Conservation (phyloP, 306 rosid genomes). For the Inga oerstediana region DNA sequence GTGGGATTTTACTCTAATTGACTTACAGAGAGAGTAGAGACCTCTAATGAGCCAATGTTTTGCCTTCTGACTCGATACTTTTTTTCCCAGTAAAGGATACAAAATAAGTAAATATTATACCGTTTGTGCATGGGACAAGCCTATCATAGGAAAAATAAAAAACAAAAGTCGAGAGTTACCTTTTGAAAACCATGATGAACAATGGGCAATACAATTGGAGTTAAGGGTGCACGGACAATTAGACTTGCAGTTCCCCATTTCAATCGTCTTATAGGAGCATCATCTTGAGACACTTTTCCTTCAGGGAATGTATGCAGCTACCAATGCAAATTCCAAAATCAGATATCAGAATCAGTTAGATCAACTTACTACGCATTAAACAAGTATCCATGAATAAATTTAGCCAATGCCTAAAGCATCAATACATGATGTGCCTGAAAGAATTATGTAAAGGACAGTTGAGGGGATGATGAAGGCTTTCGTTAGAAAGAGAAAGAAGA, state of each 20-base stretch:
- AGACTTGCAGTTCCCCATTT: constrained; percentile 99
- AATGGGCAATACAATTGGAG: constrained; percentile 88
- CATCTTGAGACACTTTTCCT: constrained; percentile 86
- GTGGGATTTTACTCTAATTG: not conserved
- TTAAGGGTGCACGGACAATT: constrained; percentile 77
- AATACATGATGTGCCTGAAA: not conserved
- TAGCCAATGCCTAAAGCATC: not conserved
- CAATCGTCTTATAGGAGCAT: constrained; percentile 72
- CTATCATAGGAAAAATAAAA: constrained; percentile 1
- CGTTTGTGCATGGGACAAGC: not conserved
- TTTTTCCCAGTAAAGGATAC: not conserved
- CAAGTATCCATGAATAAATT: not conserved
- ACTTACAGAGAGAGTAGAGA: not conserved
- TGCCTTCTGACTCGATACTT: not conserved
- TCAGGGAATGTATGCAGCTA: constrained; percentile 97
- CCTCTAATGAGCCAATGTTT: not conserved
- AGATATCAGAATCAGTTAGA: constrained; percentile 14
- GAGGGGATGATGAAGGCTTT: not conserved
- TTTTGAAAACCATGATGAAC: constrained; percentile 79
- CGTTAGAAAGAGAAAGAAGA: not conserved
- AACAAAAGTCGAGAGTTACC: constrained; percentile 42
- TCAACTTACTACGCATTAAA: not conserved
- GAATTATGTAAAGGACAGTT: not conserved
- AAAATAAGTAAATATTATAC: constrained; percentile 1
- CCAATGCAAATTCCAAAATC: constrained; percentile 27